Base-by-base conservation (phyloP, 768 basidiomycete genomes). In the Suillus plorans region DNA sequence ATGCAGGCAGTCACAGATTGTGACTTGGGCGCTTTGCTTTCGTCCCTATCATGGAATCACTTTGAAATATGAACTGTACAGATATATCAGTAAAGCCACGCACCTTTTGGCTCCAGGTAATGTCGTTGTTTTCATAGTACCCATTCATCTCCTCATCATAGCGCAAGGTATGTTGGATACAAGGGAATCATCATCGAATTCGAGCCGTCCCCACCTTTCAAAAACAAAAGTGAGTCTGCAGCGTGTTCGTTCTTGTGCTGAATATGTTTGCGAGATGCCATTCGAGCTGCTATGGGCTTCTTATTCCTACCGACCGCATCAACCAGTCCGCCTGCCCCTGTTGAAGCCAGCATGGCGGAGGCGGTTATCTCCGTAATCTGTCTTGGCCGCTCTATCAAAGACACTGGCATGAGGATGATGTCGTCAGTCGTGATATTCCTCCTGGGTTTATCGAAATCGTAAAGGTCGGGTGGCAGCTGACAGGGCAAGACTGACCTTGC, bases 1-100 rank as follows among this genome's bases (percentile, higher is more conserved):
- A 58, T 25, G 37, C 57, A 25, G 9, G 22, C 14, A 42, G 57
- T 59, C 57, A 59, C 57, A 59, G 57, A 59, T 59, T 28, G 57
- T 59, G 57, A 59, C 57, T 59, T 28, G 57, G 57, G 41, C 39
- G 57, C 39, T 41, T 16, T 42, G 37, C 39, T 31, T 20, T 55
- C 57, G 25, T 18, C 39, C 39, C 39, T 22, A 41, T 58, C 39
- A 41, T 58, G 16, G 37, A 41, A 28, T 25, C 16, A 58, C 57
- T 52, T 52, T 52, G 25, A 39, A 58, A 58, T 58, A 41, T 5
- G 22, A 41, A 28, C 39, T 41, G 57, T 20, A 25, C 25, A 41
- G 16, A 58, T 28, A 25, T 41, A 37, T 41, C 37, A 39, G 57
- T 7, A 58, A 58, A 22, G 16, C 56, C 25, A 39, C 36, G 22